Percentiles rank a stretch among this genome's conserved stretches.
phyloP scores from a whole-genome alignment of 2,329 filamentous ascomycete species.

The Parastagonospora nodorum region DNA sequence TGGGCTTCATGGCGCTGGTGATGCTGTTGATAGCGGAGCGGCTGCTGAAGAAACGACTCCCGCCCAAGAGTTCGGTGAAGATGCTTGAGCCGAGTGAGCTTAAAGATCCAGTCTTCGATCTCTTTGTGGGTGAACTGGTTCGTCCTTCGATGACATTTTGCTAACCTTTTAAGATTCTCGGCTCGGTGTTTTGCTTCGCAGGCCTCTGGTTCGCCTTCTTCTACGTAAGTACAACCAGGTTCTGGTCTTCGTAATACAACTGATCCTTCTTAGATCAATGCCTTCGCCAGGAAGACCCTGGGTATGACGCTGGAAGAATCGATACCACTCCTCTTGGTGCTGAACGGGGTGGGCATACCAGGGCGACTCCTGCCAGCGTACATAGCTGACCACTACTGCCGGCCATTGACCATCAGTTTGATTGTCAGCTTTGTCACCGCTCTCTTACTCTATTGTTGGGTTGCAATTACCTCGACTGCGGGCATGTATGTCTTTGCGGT shows the following conservation, averaged over 20 bases:
- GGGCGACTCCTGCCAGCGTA: slow-evolving; percentile 56
- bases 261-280: slow-evolving; percentile 25
- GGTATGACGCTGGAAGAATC: slow-evolving; percentile 39
- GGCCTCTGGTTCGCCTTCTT: slow-evolving; percentile 49
- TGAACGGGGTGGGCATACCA: slow-evolving; percentile 52
- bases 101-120: slow-evolving; percentile 22
- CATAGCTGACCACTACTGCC: slow-evolving; percentile 49
- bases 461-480: slow-evolving; percentile 42
- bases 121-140: slow-evolving; percentile 14
- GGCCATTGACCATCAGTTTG: slow-evolving; percentile 51
- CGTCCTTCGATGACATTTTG: slow-evolving; percentile 30
- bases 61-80: slow-evolving; percentile 17
- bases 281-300: slow-evolving; percentile 58
- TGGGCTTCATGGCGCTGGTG: slow-evolving; percentile 53
- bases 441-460: slow-evolving; percentile 53
- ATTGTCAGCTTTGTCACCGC: slow-evolving; percentile 45
- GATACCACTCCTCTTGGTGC: slow-evolving; percentile 54
- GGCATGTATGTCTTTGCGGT: slow-evolving; percentile 52
- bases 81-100: slow-evolving; percentile 20
- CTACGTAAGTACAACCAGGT: slow-evolving; percentile 27
- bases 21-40: slow-evolving; percentile 52
- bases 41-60: slow-evolving; percentile 22
- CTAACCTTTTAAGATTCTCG: slow-evolving; percentile 39
- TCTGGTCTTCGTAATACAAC: neutral
- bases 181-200: slow-evolving; percentile 32